Conservation (phyloP, 768 basidiomycete species). For the Leccinellum luteum region DNA sequence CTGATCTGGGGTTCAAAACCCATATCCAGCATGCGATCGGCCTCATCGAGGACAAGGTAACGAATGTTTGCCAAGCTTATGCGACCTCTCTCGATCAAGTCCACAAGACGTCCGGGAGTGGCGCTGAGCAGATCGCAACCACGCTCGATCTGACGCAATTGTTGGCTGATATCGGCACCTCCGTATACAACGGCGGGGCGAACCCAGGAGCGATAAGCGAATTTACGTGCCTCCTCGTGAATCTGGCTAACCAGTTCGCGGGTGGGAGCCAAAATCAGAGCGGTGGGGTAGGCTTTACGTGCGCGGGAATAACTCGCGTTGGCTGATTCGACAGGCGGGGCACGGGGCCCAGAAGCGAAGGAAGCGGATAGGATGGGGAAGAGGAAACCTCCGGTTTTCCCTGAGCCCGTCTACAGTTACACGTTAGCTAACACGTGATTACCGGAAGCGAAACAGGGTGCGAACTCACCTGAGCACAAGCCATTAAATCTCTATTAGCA, state of each 20-base stretch:
- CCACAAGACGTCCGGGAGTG: constrained; percentile 96
- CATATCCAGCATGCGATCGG: constrained; percentile 99
- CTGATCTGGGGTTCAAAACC: constrained; percentile 99
- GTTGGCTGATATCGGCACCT: constrained; percentile 95
- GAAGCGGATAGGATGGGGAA: constrained; percentile 98
- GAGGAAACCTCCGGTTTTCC: constrained; percentile 98
- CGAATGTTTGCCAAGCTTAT: constrained; percentile 96
- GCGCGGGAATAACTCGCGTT: constrained; percentile 55
- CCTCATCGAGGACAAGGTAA: constrained; percentile 98
- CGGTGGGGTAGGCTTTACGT: constrained; percentile 94
- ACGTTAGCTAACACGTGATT: constrained; percentile 18
- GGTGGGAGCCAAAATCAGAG: constrained; percentile 96
- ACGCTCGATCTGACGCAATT: constrained; percentile 90
- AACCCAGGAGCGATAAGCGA: constrained; percentile 99
- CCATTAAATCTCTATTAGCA: constrained; percentile 86
- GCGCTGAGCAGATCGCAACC: constrained; percentile 97
- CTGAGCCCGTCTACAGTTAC: constrained; percentile 85
- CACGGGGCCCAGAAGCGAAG: constrained; percentile 76
- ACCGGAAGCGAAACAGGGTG: constrained; percentile 2
- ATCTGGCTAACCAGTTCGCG: constrained; percentile 99
- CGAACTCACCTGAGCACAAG: constrained; percentile 77
- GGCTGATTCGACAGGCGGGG: constrained; percentile 56
- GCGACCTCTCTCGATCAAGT: constrained; percentile 95
- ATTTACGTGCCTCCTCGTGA: constrained; percentile 98
- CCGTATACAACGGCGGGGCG: constrained; percentile 98